Conservation (phyloP, 2,329 filamentous ascomycete genomes). For the Tricladium varicosporioides region DNA sequence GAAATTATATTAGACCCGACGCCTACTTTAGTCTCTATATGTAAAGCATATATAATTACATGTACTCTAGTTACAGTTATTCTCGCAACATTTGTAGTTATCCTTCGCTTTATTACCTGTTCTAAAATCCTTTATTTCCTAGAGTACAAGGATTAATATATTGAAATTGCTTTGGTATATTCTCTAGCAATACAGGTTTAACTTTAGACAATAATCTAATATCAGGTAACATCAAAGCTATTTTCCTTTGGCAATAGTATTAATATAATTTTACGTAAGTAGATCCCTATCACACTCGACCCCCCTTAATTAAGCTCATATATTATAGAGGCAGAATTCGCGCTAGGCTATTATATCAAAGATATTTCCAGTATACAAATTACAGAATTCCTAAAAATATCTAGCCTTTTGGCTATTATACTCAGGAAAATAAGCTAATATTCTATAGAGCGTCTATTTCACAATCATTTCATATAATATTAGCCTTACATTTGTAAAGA, state of each 20-base stretch:
- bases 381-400: background rate
- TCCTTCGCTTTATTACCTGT: background rate
- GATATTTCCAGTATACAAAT: background rate
- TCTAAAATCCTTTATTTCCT: background rate
- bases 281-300: background rate
- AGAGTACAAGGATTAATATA: background rate
- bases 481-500: conserved; percentile 10
- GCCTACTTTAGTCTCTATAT: background rate
- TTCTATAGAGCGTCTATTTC: conserved; percentile 24
- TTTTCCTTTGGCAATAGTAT: background rate
- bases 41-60: background rate
- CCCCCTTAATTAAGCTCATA: background rate
- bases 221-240: background rate
- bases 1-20: background rate
- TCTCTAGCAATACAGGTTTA: background rate
- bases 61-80: background rate
- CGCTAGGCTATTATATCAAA: background rate
- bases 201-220: background rate
- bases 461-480: conserved; percentile 37
- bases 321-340: conserved; percentile 1
- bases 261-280: background rate
- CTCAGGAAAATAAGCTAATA: background rate
- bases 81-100: background rate
- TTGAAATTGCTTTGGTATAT: background rate
- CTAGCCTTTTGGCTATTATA: background rate